These are phyloP conservation scores for Micromonas pusilla DNA, from an alignment of 139 green algal genomes.

Conservation along the genomic window DNA sequence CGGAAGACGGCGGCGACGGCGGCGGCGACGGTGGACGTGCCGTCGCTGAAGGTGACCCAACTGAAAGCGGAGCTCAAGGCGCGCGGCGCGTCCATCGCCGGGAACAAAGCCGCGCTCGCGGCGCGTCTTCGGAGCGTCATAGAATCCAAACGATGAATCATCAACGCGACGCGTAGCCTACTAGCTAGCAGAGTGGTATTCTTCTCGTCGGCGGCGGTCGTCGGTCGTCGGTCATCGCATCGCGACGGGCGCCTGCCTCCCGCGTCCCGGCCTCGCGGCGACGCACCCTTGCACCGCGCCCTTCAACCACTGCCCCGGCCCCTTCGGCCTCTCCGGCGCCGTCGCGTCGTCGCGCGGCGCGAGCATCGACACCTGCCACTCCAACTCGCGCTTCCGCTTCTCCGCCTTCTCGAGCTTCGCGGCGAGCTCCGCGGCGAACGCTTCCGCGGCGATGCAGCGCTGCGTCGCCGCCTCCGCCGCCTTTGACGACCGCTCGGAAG, in stretches of 20 bases:
- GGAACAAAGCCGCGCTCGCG: no score
- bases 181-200: no score
- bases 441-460: neutral
- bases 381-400: neutral
- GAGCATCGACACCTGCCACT: neutral
- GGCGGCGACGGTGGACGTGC: no score
- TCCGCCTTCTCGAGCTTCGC: neutral
- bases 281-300: neutral
- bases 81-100: no score
- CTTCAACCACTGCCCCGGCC: neutral
- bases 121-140: no score
- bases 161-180: no score
- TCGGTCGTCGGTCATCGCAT: neutral
- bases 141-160: no score
- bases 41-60: no score
- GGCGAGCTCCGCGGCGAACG: neutral
- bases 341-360: neutral
- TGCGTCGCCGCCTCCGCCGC: neutral
- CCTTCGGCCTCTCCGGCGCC: neutral
- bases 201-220: no score
- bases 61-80: no score
- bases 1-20: no score
- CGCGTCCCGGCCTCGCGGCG: neutral
- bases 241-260: no score
- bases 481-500: neutral